Evolutionary conservation across 495 filamentous ascomycete genomes (phyloP).

Genomic region (Neurospora hispaniola): DNA sequence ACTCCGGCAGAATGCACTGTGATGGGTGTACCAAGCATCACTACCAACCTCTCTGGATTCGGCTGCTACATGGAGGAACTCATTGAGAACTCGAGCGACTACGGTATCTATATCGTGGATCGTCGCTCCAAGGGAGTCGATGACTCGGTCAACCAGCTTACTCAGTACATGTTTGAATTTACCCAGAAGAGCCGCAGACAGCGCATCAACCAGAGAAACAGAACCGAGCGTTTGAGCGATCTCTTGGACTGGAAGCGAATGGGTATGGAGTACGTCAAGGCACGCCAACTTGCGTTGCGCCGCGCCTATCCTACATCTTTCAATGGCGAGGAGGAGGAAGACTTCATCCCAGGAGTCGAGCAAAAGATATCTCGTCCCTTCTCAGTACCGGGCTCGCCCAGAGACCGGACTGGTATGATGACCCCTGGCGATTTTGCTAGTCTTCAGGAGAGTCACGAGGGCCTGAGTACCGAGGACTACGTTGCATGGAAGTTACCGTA

Average conservation of each 20-base stretch:
- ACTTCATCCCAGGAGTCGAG: conserved; percentile 79
- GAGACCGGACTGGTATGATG: conserved; percentile 94
- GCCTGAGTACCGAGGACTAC: conserved; percentile 92
- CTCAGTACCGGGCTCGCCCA: conserved; percentile 84
- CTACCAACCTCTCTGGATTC: conserved; percentile 94
- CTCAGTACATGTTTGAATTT: conserved; percentile 91
- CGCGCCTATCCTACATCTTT: conserved; percentile 88
- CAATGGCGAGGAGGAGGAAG: conserved; percentile 59
- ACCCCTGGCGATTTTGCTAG: conserved; percentile 96
- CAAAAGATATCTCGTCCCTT: conserved; percentile 90
- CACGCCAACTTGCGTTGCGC: conserved; percentile 80
- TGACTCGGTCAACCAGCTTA: conserved; percentile 91
- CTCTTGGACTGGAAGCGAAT: conserved; percentile 98
- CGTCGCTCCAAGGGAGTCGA: conserved; percentile 92
- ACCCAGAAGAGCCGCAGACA: conserved; percentile 87
- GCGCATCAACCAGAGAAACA: conserved; percentile 95
- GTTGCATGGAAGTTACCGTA: conserved; percentile 96
- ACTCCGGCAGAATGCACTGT: conserved; percentile 98
- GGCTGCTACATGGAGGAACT: conserved; percentile 99
- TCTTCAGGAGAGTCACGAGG: conserved; percentile 87
- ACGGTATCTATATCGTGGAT: conserved; percentile 98
- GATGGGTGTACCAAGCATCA: conserved; percentile 98
- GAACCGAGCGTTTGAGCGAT: conserved; percentile 92
- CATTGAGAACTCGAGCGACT: conserved; percentile 95
- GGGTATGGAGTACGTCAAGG: conserved; percentile 98